Percentiles rank a stretch among this genome's conserved stretches.
Evolutionary conservation across 106 monocot genomes (phyloP).

Genomic region (Acorus calamus): DNA sequence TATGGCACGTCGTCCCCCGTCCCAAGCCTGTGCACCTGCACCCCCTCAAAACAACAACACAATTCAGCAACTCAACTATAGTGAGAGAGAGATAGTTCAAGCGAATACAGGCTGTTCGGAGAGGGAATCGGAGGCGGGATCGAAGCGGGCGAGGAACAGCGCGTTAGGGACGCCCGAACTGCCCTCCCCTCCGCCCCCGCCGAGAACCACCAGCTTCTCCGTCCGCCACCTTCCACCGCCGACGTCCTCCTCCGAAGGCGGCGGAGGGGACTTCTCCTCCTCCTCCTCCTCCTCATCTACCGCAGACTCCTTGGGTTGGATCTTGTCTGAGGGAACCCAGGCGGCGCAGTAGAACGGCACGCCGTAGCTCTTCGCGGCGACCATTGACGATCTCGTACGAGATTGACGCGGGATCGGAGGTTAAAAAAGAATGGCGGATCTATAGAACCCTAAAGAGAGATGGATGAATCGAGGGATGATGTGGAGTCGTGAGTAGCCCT

Average conservation of each 20-base stretch:
- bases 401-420: no score
- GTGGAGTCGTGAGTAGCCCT: no score
- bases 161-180: constrained; percentile 78
- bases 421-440: no score
- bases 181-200: constrained; percentile 88
- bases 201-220: constrained; percentile 37
- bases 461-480: no score
- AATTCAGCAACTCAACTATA: not conserved
- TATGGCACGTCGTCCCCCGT: constrained; percentile 61
- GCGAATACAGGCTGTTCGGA: constrained; percentile 45
- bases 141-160: constrained; percentile 48
- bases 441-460: no score
- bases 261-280: not conserved
- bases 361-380: constrained; percentile 48
- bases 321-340: constrained; percentile 44
- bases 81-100: not conserved
- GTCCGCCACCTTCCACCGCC: not conserved
- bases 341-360: constrained; percentile 68
- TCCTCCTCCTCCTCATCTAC: constrained; percentile 11
- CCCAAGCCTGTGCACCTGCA: constrained; percentile 45
- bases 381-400: no score
- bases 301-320: constrained; percentile 6
- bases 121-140: constrained; percentile 33
- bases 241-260: not conserved
- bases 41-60: not conserved